Evolutionary conservation across 2,329 filamentous ascomycete species (phyloP), one percentile per base, ranked within the genome.

Genomic region (Trichoderma harzianum): DNA sequence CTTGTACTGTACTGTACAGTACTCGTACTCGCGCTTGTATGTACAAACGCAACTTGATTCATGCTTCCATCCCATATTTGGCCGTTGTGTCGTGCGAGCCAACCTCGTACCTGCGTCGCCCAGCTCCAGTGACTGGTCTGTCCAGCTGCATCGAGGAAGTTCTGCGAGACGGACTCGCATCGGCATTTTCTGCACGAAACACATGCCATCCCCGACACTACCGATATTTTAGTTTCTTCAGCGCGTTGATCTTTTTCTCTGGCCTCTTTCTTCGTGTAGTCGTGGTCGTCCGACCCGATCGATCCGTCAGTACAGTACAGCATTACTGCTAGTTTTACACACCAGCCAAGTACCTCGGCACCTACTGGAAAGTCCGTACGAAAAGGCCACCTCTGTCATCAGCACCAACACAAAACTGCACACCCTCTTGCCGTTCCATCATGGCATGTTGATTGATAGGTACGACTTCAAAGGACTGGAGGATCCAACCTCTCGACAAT

Each of bases 61-160:
- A 34, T 30, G 53, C 55, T 51, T 61, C 55, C 66, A 61, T 69
- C 55, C 28, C 57, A 61, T 69, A 47, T 61, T 16, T 8, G 10
- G 5, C 21, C 60, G 60, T 70, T 70, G 68, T 70, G 57, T 60
- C 32, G 57, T 32, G 32, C 60, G 47, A 70, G 60, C 58, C 28
- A 34, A 26, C 51, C 32, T 58, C 39, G 70, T 72, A 68, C 70
- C 70, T 72, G 64, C 57, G 58, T 68, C 51, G 55, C 58, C 24
- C 57, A 43, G 58, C 62, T 30, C 53, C 43, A 21, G 30, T 63
- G 39, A 43, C 21, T n/a, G 47, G 21, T 62, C 58, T 39, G n/a
- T 53, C 32, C 39, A 36, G 11, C 70, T 72, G 43, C 21, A 67
- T 58, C 28, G 14, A 68, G 63, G 26, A 39, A 58, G n/a, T 55